Conservation (phyloP, 257 asterid species). For the Voacanga thouarsii region DNA sequence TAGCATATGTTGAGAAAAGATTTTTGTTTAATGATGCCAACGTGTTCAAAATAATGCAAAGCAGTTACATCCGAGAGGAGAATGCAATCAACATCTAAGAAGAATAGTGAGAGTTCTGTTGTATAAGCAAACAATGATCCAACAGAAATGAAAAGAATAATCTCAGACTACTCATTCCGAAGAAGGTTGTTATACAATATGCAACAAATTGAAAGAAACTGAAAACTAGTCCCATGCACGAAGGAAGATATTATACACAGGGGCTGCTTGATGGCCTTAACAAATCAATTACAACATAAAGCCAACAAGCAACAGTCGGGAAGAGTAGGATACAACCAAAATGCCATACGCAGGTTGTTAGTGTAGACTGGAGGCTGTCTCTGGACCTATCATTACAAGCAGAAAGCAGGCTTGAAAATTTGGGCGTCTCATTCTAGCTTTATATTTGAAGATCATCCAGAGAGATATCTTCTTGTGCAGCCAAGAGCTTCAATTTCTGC, state of each 20-base stretch:
- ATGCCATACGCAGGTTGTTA: background rate
- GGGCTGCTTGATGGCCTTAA: conserved; percentile 17
- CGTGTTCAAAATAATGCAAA: too few relatives aligned
- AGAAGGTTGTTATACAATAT: background rate
- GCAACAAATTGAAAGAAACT: conserved; percentile 1
- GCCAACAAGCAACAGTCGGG: conserved; percentile 3
- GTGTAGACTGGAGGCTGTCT: background rate
- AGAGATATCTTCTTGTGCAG: conserved; percentile 63
- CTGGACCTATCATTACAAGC: conserved; percentile 21
- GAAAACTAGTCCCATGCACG: background rate
- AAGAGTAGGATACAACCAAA: conserved; percentile 4
- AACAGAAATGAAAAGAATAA: conserved; percentile 1
- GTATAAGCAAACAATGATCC: background rate
- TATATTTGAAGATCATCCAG: conserved; percentile 87
- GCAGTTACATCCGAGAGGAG: too few relatives aligned
- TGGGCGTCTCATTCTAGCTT: conserved; percentile 21
- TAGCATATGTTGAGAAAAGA: too few relatives aligned
- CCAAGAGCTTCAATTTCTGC: conserved; percentile 89
- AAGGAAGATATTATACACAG: conserved; percentile 14
- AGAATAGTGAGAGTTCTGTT: background rate
- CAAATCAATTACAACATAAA: conserved; percentile 19
- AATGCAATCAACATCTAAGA: too few relatives aligned
- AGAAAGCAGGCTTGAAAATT: conserved; percentile 25
- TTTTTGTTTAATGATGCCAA: too few relatives aligned
- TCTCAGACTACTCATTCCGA: background rate